Evolutionary conservation across 2,329 filamentous ascomycete genomes (phyloP), one percentile per base, ranked within the genome.

Genomic region (Ophiosphaerella narmari): DNA sequence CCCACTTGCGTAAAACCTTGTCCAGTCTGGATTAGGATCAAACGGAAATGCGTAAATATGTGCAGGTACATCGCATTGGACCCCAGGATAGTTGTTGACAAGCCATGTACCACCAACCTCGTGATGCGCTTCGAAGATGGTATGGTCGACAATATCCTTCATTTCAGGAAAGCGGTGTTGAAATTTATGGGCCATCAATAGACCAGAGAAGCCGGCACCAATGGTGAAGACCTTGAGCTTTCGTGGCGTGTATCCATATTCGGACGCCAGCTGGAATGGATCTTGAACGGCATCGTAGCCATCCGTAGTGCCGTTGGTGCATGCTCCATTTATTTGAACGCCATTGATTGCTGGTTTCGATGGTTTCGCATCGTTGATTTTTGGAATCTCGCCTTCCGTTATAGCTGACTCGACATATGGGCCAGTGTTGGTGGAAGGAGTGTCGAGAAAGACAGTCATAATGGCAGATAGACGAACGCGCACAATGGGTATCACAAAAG

Each of bases 21-120:
- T 70, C 74, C 75, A 77, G 14, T 71, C 57, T 0, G 73, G 72
- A 26, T 76, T 77, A 1, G 74, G 73, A 21, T 74, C 69, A 48
- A 76, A 78, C 1, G 70, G 70, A 43, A 75, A 71, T 66, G 47
- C 68, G 58, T 48, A 71, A 43, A 46, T 59, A 14, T 61, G 57
- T 13, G 61, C 54, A 7, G 65, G 65, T 7, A 71, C 66, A 50
- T 73, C 71, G 47, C 67, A 43, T 35, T 42, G 40, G 13, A 42
- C 40, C 7, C 40, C 40, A 42, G 40, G 40, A 26, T 42, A 42
- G 31, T 42, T 42, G 31, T 44, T 44, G 2, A 44, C 42, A 13
- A 44, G 42, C 67, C 69, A 72, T 21, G 68, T 71, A 4, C 73
- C 73, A 12, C 73, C 73, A 5, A 73, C 65, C 39, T 69, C 71